Evolutionary conservation across 306 rosid species (phyloP), one percentile per base, ranked within the genome.

Genomic region (Vigna hirtella): DNA sequence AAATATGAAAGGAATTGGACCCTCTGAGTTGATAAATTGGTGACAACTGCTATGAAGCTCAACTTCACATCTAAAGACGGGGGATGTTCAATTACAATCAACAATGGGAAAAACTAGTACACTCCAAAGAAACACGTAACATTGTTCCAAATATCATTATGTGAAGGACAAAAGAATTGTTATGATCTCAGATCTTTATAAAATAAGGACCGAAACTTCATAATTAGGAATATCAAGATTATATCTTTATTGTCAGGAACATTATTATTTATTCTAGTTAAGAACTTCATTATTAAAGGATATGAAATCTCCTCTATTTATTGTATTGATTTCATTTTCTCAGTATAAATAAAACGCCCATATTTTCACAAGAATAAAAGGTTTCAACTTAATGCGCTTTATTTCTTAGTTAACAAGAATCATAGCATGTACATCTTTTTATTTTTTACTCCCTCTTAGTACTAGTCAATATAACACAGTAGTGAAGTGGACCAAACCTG

Each of bases 21-120:
- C 24, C 26, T 67, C 38, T 10, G 48, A 55, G 66, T 77, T 67
- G 32, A 42, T 24, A 28, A 63, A 40, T 72, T 51, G 66, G 78
- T 51, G 47, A 72, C 22, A 79, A 13, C 59, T 4, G 50, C 73
- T 59, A 47, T 12, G 34, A 71, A 70, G 50, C 30, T 36, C 73
- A 71, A 43, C 79, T 64, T 64, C 67, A 65, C 30, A 65, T 42
- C 51, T 72, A 42, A 30, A 52, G 38, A n/a, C 4, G 24, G 56
- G 48, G 13, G 40, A 11, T 62, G 69, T 69, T 69, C 49, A 68
- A 45, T 45, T 9, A 55, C 38, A 67, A 28, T 56, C 65, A 58
- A 43, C 18, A 16, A 53, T 13, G 50, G 48, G 6, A 13, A 53
- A 65, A 55, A 17, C 30, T 43, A 42, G 48, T 11, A 26, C 28